These are phyloP conservation scores for Fraxinus ornus DNA, from an alignment of 305 asterid species.

Conservation along the genomic window DNA sequence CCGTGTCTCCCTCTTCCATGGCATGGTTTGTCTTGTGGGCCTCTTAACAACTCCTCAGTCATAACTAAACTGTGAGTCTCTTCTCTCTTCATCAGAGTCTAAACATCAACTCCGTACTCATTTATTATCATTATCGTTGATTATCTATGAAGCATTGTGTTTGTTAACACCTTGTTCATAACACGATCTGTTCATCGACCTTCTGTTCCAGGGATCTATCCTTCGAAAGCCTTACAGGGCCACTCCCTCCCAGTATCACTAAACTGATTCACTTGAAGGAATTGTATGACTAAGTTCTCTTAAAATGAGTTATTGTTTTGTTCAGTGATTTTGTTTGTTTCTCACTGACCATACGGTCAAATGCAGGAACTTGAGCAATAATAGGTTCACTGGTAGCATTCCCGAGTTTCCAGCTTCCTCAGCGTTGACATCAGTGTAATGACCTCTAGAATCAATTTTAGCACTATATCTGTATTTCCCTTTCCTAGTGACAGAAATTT, in stretches of 20 bases:
- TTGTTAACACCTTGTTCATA: slow-evolving; percentile 3
- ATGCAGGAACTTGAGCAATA: slow-evolving; percentile 62
- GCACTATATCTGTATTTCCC: neutral
- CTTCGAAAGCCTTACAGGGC: slow-evolving; percentile 40
- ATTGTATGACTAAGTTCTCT: slow-evolving; percentile 38
- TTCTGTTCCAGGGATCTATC: slow-evolving; percentile 51
- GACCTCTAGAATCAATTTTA: slow-evolving; percentile 8
- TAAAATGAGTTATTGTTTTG: neutral
- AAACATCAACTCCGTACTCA: neutral
- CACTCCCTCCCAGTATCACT: slow-evolving; percentile 55
- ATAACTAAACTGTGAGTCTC: slow-evolving; percentile 54
- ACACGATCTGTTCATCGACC: neutral
- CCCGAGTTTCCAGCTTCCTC: slow-evolving; percentile 48
- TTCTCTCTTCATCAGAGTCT: slow-evolving; percentile 6
- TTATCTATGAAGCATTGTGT: slow-evolving; percentile 2
- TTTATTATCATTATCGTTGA: neutral
- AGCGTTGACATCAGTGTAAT: slow-evolving; percentile 46
- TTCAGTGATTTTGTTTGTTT: slow-evolving; percentile 3
- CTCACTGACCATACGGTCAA: slow-evolving; percentile 12
- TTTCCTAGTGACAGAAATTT: slow-evolving; percentile 11
- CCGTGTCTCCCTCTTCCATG: slow-evolving; percentile 74
- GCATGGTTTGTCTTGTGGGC: slow-evolving; percentile 59
- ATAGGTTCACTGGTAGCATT: slow-evolving; percentile 47
- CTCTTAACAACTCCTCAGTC: slow-evolving; percentile 33
- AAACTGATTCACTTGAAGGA: slow-evolving; percentile 54